A percentile compares a stretch with the other conserved stretches of the same genome.
phyloP scores from a whole-genome alignment of 495 filamentous ascomycete species.

The Aspergillus nanangensis region DNA sequence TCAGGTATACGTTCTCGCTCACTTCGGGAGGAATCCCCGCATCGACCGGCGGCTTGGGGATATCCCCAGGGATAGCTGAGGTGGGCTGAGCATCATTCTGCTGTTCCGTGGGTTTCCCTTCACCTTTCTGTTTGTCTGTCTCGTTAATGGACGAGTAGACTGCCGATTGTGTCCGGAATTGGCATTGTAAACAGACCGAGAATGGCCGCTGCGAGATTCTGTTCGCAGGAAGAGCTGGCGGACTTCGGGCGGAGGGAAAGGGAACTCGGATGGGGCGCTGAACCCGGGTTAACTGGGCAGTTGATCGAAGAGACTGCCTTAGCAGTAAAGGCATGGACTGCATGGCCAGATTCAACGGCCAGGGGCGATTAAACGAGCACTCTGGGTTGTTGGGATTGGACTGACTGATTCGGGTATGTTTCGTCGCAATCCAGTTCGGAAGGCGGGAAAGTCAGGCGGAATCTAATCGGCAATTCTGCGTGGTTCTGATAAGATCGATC shows the following conservation, averaged over 20 bases:
- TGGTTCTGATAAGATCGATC: constrained; percentile 7
- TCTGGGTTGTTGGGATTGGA: constrained; percentile 10
- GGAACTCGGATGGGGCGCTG: constrained; percentile 19
- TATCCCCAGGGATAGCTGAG: constrained; percentile 11
- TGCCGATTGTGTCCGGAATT: constrained; percentile 27
- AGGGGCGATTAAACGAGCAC: constrained; percentile 10
- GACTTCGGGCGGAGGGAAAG: constrained; percentile 6
- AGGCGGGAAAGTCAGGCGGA: constrained; percentile 6
- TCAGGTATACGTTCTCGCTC: neutral
- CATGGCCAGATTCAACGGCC: constrained; percentile 31
- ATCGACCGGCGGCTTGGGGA: constrained; percentile 13
- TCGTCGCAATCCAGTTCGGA: constrained; percentile 1
- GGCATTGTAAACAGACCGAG: constrained; percentile 37
- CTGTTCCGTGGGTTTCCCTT: constrained; percentile 13
- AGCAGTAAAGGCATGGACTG: constrained; percentile 41
- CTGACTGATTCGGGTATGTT: constrained; percentile 4
- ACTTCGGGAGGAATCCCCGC: no score
- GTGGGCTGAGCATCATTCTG: constrained; percentile 9
- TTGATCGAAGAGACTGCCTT: constrained; percentile 33
- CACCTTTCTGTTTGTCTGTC: constrained; percentile 17
- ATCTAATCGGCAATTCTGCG: constrained; percentile 10
- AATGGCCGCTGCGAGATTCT: constrained; percentile 23
- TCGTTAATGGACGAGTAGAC: constrained; percentile 21
- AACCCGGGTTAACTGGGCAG: constrained; percentile 21
- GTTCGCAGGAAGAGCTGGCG: constrained; percentile 18